Conservation (phyloP, 2,329 filamentous ascomycete genomes). For the Oidium heveae region DNA sequence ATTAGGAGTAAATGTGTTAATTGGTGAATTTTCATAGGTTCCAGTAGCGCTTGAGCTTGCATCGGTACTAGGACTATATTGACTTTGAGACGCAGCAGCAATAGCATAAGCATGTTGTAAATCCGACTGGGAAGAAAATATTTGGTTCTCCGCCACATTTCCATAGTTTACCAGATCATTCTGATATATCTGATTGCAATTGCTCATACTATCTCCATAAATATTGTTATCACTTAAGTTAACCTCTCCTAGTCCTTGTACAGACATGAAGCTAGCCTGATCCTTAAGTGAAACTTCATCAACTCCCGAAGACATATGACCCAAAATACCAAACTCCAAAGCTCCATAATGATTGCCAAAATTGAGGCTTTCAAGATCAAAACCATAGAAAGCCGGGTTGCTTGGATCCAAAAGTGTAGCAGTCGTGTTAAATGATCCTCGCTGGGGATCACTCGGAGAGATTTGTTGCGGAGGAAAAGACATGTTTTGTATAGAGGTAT, state of each 20-base stretch:
- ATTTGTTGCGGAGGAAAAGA: slow-evolving; percentile 11
- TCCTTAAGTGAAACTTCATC: slow-evolving; percentile 57
- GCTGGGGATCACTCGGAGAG: slow-evolving; percentile 21
- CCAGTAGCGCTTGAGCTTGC: slow-evolving; percentile 31
- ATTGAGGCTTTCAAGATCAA: slow-evolving; percentile 78
- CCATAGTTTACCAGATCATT: slow-evolving; percentile 26
- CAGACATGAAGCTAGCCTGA: slow-evolving; percentile 17
- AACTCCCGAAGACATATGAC: slow-evolving; percentile 81
- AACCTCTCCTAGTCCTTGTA: slow-evolving; percentile 20
- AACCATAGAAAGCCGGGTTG: slow-evolving; percentile 83
- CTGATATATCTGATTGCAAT: slow-evolving; percentile 24
- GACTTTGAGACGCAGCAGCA: slow-evolving; percentile 32
- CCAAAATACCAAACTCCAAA: slow-evolving; percentile 85
- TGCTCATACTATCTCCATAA: slow-evolving; percentile 14
- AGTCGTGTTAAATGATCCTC: slow-evolving; percentile 21
- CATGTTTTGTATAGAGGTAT: slow-evolving; percentile 16
- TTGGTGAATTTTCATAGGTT: slow-evolving; percentile 30
- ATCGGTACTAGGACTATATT: slow-evolving; percentile 39
- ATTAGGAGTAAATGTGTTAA: slow-evolving; percentile 13
- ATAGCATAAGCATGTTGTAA: slow-evolving; percentile 41
- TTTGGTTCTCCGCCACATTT: slow-evolving; percentile 14
- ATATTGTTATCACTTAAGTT: slow-evolving; percentile 10
- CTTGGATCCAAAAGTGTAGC: slow-evolving; percentile 61
- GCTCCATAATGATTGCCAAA: slow-evolving; percentile 94
- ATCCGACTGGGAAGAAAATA: slow-evolving; percentile 25